phyloP scores from a whole-genome alignment of 164 flowering plant genomes.

The Berberis thunbergii region DNA sequence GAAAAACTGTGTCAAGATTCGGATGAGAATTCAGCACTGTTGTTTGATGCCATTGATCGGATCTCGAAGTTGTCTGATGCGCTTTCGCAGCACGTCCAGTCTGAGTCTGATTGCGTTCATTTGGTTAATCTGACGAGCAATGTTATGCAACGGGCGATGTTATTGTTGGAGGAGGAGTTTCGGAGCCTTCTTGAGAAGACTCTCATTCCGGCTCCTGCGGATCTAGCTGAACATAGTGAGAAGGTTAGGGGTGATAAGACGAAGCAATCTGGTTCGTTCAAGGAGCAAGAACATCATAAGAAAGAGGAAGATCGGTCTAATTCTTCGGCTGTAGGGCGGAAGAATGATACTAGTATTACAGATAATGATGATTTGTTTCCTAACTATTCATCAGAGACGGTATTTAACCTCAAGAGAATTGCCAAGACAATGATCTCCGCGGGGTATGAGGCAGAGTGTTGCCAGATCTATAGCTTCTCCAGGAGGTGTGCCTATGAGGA shows the following conservation, averaged over 20 bases:
- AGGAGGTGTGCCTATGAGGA: conserved; percentile 36
- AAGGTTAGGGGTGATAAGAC: no score
- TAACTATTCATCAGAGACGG: conserved; percentile 28
- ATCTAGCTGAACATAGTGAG: not conserved
- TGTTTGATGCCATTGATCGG: conserved; percentile 22
- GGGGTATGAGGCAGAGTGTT: conserved; percentile 64
- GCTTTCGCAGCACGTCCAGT: not conserved
- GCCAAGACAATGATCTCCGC: conserved; percentile 45
- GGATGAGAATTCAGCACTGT: conserved; percentile 9
- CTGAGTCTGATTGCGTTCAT: conserved; percentile 1
- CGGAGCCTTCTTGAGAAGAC: conserved; percentile 37
- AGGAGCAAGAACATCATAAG: not conserved
- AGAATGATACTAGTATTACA: conserved; percentile 5
- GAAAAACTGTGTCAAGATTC: conserved; percentile 20
- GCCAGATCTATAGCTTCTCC: conserved; percentile 31
- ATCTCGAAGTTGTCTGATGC: conserved; percentile 18
- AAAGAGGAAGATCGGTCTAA: no score
- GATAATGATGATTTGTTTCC: conserved; percentile 20
- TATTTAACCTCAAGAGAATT: conserved; percentile 28
- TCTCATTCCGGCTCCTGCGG: not conserved
- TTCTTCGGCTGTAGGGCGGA: not conserved
- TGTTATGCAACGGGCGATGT: conserved; percentile 49
- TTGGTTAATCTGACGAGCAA: conserved; percentile 23
- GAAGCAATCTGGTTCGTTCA: not conserved
- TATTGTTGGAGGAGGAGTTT: conserved; percentile 58